Evolutionary conservation across 441 rosid species (phyloP).

Genomic region (Pelargonium cotyledonis): DNA sequence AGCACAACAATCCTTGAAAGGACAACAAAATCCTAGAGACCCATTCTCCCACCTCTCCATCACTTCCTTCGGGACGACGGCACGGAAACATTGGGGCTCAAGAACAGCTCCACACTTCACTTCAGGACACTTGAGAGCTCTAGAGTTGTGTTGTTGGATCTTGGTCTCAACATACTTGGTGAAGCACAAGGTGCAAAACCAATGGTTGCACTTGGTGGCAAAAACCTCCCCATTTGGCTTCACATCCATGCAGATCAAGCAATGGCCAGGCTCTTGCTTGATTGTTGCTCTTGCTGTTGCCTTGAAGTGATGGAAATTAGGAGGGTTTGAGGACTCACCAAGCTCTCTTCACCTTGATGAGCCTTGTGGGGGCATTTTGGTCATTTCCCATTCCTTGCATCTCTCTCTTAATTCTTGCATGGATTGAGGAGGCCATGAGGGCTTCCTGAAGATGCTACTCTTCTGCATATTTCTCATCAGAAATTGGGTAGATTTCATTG

Average conservation of each 20-base stretch:
- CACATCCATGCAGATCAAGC: conserved; percentile 18
- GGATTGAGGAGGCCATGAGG: conserved; percentile 14
- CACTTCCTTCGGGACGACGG: conserved; percentile 14
- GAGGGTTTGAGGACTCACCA: neutral
- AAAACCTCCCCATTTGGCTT: conserved; percentile 11
- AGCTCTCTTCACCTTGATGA: neutral
- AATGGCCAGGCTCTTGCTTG: neutral
- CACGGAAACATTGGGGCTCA: conserved; percentile 17
- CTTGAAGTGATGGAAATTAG: too few species aligned
- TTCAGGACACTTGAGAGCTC: conserved; percentile 17
- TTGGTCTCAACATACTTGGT: conserved; percentile 12
- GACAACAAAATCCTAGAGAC: conserved; percentile 19
- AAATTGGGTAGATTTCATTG: conserved; percentile 21
- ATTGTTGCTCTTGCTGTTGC: too few species aligned
- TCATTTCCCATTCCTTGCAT: neutral
- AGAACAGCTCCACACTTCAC: conserved; percentile 13
- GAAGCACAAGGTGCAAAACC: conserved; percentile 22
- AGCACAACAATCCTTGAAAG: conserved; percentile 20
- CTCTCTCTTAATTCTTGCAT: conserved; percentile 1
- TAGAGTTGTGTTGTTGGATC: conserved; percentile 12
- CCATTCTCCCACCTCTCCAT: conserved; percentile 23
- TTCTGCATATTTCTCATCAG: conserved; percentile 24
- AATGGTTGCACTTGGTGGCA: conserved; percentile 19
- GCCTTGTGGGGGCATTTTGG: neutral
- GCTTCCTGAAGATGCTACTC: conserved; percentile 25